Evolutionary conservation across 1,284 basidiomycete species (phyloP).

Genomic region (Ganoderma leucocontextum): DNA sequence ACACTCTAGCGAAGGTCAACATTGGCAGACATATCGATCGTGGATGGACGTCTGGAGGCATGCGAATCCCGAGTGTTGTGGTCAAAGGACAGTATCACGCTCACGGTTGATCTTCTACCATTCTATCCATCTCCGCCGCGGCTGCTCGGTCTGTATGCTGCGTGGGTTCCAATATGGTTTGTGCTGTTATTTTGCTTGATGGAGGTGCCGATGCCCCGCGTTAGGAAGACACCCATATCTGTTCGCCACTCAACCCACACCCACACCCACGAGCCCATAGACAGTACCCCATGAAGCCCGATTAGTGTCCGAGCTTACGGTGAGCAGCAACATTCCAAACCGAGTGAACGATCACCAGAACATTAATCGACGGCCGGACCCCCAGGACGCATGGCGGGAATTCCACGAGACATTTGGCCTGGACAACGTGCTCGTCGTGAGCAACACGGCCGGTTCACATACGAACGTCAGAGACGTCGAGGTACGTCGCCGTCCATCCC

Average conservation of each 20-base stretch:
- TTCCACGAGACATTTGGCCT: conserved; percentile 80
- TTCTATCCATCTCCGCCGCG: background rate
- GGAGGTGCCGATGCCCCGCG: too few species aligned
- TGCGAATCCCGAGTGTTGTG: conserved; percentile 62
- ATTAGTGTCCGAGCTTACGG: conserved; percentile 78
- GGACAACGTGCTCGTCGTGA: conserved; percentile 88
- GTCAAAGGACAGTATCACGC: conserved; percentile 67
- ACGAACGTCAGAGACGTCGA: conserved; percentile 84
- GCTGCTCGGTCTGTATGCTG: background rate
- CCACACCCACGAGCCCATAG: conserved; percentile 46
- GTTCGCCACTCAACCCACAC: too few species aligned
- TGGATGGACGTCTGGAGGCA: too few species aligned
- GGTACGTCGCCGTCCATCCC: conserved; percentile 53
- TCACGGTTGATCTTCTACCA: background rate
- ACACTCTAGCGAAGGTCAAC: too few species aligned
- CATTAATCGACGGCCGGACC: background rate
- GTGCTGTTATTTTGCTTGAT: background rate
- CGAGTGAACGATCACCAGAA: background rate
- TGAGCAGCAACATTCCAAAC: conserved; percentile 39
- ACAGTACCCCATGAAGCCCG: conserved; percentile 79
- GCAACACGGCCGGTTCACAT: conserved; percentile 90
- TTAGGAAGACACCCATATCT: conserved; percentile 39
- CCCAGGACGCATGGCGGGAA: conserved; percentile 78
- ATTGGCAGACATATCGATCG: too few species aligned
- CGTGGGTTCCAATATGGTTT: too few species aligned